phyloP scores from a whole-genome alignment of 495 filamentous ascomycete species.

The Hypoxylon rickii region DNA sequence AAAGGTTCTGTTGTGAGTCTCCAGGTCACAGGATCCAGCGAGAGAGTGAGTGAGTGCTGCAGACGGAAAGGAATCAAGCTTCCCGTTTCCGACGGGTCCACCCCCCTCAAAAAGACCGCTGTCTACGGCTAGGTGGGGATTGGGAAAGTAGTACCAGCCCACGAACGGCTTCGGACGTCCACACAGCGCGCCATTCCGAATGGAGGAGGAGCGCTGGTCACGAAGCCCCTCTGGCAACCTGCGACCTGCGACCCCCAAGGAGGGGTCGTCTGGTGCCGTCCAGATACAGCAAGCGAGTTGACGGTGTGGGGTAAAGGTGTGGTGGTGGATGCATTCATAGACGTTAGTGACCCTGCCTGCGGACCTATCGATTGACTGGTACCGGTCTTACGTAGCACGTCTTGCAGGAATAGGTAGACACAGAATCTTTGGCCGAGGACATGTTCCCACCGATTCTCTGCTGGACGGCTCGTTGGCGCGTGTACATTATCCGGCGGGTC shows the following conservation, averaged over 20 bases:
- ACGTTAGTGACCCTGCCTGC: not conserved
- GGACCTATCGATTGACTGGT: too few species aligned
- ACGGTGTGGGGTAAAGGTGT: slow-evolving; percentile 11
- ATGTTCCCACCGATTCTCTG: not conserved
- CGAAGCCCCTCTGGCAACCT: slow-evolving; percentile 1
- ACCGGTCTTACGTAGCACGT: slow-evolving; percentile 24
- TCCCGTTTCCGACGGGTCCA: not conserved
- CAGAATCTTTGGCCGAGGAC: not conserved
- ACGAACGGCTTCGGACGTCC: not conserved
- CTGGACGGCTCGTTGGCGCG: not conserved
- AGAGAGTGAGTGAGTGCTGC: not conserved
- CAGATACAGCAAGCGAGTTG: not conserved
- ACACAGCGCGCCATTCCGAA: slow-evolving; percentile 15
- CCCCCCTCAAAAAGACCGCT: too few species aligned
- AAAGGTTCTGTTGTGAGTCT: too few species aligned
- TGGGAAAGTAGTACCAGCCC: too few species aligned
- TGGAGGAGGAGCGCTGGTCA: slow-evolving; percentile 26
- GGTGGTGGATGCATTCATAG: not conserved
- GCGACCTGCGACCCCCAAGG: not conserved
- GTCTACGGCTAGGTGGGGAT: too few species aligned
- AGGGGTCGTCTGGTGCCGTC: slow-evolving; percentile 5
- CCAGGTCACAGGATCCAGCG: not conserved
- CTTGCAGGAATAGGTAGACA: slow-evolving; percentile 12
- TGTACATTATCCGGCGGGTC: slow-evolving; percentile 1
- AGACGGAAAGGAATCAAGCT: not conserved